A percentile compares a stretch with the other conserved stretches of the same genome.
These are phyloP conservation scores for Neurospora sp. DNA, from an alignment of 495 filamentous ascomycete species.

Conservation along the genomic window DNA sequence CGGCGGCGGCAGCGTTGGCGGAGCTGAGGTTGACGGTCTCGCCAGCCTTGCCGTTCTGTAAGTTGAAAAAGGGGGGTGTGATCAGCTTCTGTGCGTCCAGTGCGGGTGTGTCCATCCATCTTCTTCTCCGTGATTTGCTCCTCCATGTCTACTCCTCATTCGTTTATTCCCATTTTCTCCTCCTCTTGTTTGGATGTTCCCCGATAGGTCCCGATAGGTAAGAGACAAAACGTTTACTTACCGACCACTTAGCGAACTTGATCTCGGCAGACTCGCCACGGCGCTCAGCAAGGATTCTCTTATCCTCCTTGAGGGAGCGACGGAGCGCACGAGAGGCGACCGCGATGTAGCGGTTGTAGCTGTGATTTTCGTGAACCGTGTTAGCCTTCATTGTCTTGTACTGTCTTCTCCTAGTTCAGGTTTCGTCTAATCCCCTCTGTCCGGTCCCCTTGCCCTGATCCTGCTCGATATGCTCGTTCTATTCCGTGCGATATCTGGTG, in stretches of 20 bases:
- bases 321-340: conserved; percentile 70
- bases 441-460: not conserved
- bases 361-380: conserved; percentile 20
- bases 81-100: too few species aligned
- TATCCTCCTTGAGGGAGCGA: conserved; percentile 89
- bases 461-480: not conserved
- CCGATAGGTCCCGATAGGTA: not conserved
- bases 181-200: conserved; percentile 1
- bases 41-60: conserved; percentile 92
- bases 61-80: not conserved
- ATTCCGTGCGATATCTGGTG: not conserved
- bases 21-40: conserved; percentile 64
- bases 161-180: too few species aligned
- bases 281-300: conserved; percentile 75
- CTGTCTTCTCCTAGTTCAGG: not conserved
- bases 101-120: too few species aligned
- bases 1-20: conserved; percentile 57
- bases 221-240: conserved; percentile 39
- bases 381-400: conserved; percentile 9
- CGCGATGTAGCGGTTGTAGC: conserved; percentile 77
- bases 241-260: conserved; percentile 93
- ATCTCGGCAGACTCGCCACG: conserved; percentile 75
- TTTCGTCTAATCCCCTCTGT: not conserved
- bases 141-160: too few species aligned
- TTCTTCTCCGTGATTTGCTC: too few species aligned